phyloP scores from a whole-genome alignment of 192 early-diverging fungal species.

The Powellomyces hirtus region DNA sequence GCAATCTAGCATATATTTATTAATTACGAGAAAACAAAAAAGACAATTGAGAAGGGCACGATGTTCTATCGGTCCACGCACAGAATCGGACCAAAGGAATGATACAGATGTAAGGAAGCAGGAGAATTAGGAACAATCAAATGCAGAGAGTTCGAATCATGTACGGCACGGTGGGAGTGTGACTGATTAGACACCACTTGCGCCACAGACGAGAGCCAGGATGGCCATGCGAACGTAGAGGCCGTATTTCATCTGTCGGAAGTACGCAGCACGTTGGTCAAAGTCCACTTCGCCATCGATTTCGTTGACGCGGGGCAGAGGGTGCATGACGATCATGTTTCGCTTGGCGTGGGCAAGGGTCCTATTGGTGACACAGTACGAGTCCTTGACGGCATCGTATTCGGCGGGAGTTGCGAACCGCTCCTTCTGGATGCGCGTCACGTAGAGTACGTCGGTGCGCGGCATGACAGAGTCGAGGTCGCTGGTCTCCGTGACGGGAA shows the following conservation, averaged over 20 bases:
- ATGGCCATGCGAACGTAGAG: conserved; percentile 98
- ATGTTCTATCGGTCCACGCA: too few species aligned
- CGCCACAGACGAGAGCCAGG: conserved; percentile 71
- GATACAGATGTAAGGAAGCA: too few species aligned
- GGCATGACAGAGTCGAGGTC: conserved; percentile 77
- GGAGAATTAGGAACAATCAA: too few species aligned
- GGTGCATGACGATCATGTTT: conserved; percentile 99
- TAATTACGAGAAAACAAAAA: too few species aligned
- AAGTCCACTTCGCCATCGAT: conserved; percentile 98
- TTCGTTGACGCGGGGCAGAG: conserved; percentile 90
- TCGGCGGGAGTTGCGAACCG: conserved; percentile 74
- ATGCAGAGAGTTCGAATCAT: too few species aligned
- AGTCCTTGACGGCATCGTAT: conserved; percentile 75
- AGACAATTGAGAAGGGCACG: too few species aligned
- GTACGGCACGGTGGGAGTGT: too few species aligned
- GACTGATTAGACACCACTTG: too few species aligned
- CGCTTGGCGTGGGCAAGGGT: conserved; percentile 83
- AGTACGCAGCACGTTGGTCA: conserved; percentile 96
- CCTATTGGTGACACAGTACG: conserved; percentile 86
- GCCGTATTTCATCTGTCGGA: conserved; percentile 98
- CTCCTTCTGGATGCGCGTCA: conserved; percentile 96
- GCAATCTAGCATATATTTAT: too few species aligned
- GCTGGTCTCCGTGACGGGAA: conserved; percentile 65
- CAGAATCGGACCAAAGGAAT: too few species aligned
- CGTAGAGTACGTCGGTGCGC: conserved; percentile 91